Base-by-base conservation (phyloP, 139 green algal species). In the Diplosphaera chodatii region DNA sequence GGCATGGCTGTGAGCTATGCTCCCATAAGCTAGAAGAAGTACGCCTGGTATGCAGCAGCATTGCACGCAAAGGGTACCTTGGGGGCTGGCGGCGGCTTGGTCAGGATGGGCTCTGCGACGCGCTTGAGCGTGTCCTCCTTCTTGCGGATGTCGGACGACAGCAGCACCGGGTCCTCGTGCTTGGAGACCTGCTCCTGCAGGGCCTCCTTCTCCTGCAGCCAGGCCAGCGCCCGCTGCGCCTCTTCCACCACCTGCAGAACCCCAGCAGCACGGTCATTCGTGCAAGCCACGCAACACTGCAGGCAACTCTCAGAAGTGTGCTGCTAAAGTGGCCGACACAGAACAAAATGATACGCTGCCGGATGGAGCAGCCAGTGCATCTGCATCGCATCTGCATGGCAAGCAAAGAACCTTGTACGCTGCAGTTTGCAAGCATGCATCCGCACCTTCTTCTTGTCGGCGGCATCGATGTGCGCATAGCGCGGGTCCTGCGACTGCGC, bases 71-170 rank as follows among this genome's bases (percentile, higher is more conserved):
- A 27, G 8, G 31, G n/a, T 20, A 64, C 34, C 71, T 80, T 78
- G n/a, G 76, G 65, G 0, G 80, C 68, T 2, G 87, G 86, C 32
- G 86, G 77, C 4, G 94, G 90, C 83, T 96, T 94, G 64, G 66
- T 85, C 70, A 96, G 80, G 75, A 99, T 96, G 56, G 95, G 93
- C 72, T 89, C 82, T 70, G 77, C 87, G 66, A 93, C 78, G 8
- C 87, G 81, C 21, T 85, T 76, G 10, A 99, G 72, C 27, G 83
- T 88, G n/a, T 92, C 94, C 55, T 69, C 70, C 86, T 96, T 97
- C 84, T 97, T 97, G 32, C 75, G 75, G 69, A 97, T 90, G 74
- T 99, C 95, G 0, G 64, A 71, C 0, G 86, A 81, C 25, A 92
- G 67, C 63, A 99, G 77, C 64, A 91, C 86, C 0, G 94, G 92